These are phyloP conservation scores for Aegilops sharonensis DNA, from an alignment of 176 grass and related monocot genomes.

Conservation along the genomic window DNA sequence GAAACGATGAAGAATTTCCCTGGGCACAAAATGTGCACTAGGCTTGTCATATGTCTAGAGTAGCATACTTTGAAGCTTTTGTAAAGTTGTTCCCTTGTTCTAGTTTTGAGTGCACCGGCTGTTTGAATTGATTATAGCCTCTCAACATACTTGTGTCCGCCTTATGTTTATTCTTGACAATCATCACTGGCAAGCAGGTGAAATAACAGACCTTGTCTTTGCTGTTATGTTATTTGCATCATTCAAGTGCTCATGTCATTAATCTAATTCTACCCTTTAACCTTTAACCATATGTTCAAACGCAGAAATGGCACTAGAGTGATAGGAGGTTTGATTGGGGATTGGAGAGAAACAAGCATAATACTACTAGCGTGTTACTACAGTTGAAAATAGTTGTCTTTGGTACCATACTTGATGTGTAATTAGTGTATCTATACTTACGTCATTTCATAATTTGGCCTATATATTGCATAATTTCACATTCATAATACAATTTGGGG, in stretches of 20 bases:
- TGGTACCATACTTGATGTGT: background rate
- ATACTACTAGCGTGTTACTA: background rate
- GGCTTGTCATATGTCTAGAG: conserved; percentile 15
- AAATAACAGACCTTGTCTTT: background rate
- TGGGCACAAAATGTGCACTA: conserved; percentile 5
- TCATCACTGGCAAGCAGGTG: background rate
- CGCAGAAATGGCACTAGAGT: background rate
- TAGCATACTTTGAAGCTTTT: background rate
- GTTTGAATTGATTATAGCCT: background rate
- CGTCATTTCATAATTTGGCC: background rate
- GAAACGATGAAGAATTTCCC: background rate
- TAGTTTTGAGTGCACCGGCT: conserved; percentile 18
- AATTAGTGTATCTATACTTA: background rate
- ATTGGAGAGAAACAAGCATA: background rate
- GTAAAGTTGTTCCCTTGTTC: background rate
- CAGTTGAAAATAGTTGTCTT: background rate
- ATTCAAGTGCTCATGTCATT: background rate
- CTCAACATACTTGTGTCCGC: background rate
- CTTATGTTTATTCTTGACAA: background rate
- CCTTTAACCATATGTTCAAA: background rate
- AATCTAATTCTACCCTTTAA: background rate
- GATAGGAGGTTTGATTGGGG: background rate
- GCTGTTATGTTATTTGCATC: background rate
- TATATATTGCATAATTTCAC: background rate
- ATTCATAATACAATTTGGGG: background rate